Evolutionary conservation across 805 yeast genomes (phyloP).

Genomic region (Candida coleopterorum): DNA sequence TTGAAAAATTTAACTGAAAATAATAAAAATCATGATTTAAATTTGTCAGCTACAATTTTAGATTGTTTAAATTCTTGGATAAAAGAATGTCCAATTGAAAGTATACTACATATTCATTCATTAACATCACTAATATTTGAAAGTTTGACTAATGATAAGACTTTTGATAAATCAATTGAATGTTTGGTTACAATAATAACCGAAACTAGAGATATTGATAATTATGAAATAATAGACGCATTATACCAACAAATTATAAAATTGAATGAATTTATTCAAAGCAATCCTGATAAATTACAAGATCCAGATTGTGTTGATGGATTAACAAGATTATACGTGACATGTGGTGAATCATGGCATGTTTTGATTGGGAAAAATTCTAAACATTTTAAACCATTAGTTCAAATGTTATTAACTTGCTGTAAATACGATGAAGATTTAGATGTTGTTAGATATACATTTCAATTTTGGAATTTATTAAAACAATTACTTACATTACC

Average conservation of each 20-base stretch:
- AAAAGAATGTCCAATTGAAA: conserved; percentile 71
- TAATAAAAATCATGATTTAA: conserved; percentile 21
- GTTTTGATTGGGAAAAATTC: conserved; percentile 75
- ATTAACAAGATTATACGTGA: conserved; percentile 73
- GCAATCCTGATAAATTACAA: conserved; percentile 37
- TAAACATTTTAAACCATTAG: conserved; percentile 62
- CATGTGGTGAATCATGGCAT: conserved; percentile 96
- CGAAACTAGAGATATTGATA: conserved; percentile 77
- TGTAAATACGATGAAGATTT: conserved; percentile 75
- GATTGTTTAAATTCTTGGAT: conserved; percentile 90
- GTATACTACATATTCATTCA: conserved; percentile 59
- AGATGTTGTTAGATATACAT: conserved; percentile 85
- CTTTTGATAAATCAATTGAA: conserved; percentile 82
- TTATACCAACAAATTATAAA: conserved; percentile 65
- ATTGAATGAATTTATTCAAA: conserved; percentile 46
- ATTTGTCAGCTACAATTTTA: conserved; percentile 44
- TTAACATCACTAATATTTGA: conserved; percentile 66
- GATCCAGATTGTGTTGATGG: conserved; percentile 67
- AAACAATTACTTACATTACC: conserved; percentile 66
- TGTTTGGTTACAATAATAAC: conserved; percentile 76
- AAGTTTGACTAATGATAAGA: conserved; percentile 52
- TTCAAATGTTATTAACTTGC: conserved; percentile 65
- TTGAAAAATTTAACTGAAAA: conserved; percentile 44
- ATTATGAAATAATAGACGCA: conserved; percentile 55
- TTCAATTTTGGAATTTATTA: conserved; percentile 85